Evolutionary conservation across 2,329 filamentous ascomycete species (phyloP).

Genomic region (Microdochium bolleyi): DNA sequence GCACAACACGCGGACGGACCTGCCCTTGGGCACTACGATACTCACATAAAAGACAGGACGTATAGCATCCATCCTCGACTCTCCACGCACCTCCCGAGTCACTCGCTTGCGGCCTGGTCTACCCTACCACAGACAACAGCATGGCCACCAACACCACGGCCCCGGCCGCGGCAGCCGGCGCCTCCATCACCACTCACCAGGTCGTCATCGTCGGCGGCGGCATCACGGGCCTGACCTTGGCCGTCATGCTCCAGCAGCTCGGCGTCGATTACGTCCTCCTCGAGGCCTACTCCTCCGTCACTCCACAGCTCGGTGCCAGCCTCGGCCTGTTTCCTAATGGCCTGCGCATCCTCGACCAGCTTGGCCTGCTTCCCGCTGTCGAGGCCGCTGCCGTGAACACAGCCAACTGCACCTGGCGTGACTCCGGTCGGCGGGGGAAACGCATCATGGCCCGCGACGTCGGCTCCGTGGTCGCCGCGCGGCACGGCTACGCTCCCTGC

Average conservation of each 20-base stretch:
- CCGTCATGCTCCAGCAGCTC: constrained; percentile 26
- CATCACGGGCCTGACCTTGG: constrained; percentile 27
- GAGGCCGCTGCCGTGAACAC: constrained; percentile 1
- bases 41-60: too few species aligned
- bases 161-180: too few species aligned
- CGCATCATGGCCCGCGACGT: constrained; percentile 3
- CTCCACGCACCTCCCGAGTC: too few species aligned
- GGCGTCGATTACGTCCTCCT: constrained; percentile 33
- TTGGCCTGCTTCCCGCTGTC: constrained; percentile 25
- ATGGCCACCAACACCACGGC: too few species aligned
- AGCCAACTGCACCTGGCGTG: not conserved
- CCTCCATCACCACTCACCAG: too few species aligned
- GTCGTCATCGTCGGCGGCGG: constrained; percentile 10
- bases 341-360: constrained; percentile 30
- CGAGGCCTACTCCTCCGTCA: constrained; percentile 23
- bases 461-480: not conserved
- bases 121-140: too few species aligned
- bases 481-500: constrained; percentile 6
- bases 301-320: constrained; percentile 28
- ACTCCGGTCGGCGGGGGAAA: constrained; percentile 1
- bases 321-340: constrained; percentile 27
- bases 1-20: too few species aligned
- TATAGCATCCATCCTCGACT: too few species aligned
- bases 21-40: too few species aligned
- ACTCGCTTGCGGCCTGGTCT: too few species aligned